Base-by-base conservation (phyloP, 495 filamentous ascomycete species). In the Bryoglossum gracile region DNA sequence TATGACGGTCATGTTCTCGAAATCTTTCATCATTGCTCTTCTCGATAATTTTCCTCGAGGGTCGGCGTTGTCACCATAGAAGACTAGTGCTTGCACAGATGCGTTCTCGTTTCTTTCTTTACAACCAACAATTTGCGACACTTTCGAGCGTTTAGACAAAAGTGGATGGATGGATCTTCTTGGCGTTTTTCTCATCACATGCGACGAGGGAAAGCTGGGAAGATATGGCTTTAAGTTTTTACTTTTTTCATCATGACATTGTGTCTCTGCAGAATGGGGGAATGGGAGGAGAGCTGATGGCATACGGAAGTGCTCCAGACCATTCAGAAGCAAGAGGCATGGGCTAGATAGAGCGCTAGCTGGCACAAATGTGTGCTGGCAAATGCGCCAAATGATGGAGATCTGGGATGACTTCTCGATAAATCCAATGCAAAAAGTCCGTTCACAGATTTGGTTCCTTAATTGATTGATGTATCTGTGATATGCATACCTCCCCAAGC, bases 91-190 rank as follows among this genome's bases (percentile, higher is more conserved):
- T 63, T 58, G 56, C 32, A 49, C 58, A 47, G 60, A 54, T 58
- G 61, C 57, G 48, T 62, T 55, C 57, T 65, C 55, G 55, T 57
- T 61, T 54, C 51, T 58, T 50, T 57, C 59, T 59, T 59, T 53
- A 51, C 54, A 23, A n/a, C n/a, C n/a, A n/a, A n/a, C 16, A 56
- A 55, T 58, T 59, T 60, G 55, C 60, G 57, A 60, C 35, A 19
- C 24, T 40, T 8, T 25, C 32, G 26, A 23, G 57, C 52, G 57
- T 67, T 72, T 78, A 78, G 75, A 79, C 69, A 77, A 77, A 77
- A 77, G 70, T 70, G 71, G 74, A 68, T 60, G 48, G 50, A 54
- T 53, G 43, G 46, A 47, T 55, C 48, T 53, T 58, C 36, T 52
- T 34, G 34, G 25, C 9, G 32, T 14, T 46, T 37, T 16, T 40